Evolutionary conservation across 768 basidiomycete genomes (phyloP).

Genomic region (Cyathus striatus): DNA sequence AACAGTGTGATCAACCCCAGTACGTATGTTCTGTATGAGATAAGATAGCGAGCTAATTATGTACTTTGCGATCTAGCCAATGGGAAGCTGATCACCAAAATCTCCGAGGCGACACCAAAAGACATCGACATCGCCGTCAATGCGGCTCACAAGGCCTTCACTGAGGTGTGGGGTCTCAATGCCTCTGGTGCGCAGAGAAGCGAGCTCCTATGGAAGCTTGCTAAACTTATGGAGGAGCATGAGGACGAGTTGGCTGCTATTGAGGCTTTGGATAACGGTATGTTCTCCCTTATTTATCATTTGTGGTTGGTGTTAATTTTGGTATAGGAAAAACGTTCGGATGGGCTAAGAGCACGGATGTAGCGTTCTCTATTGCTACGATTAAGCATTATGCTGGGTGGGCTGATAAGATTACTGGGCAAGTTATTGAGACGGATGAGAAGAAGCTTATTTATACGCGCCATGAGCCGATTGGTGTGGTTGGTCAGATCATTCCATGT

Average conservation of each 20-base stretch:
- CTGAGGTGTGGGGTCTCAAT: slow-evolving; percentile 44
- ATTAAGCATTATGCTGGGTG: slow-evolving; percentile 52
- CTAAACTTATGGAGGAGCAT: slow-evolving; percentile 51
- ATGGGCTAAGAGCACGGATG: slow-evolving; percentile 42
- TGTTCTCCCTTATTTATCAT: slow-evolving; percentile 7
- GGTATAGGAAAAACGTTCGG: slow-evolving; percentile 52
- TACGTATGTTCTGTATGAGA: slow-evolving; percentile 6
- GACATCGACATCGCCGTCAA: slow-evolving; percentile 75
- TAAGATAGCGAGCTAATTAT: background rate
- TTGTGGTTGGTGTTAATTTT: background rate
- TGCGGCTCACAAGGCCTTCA: slow-evolving; percentile 47
- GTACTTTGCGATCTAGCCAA: slow-evolving; percentile 36
- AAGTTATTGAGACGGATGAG: slow-evolving; percentile 17
- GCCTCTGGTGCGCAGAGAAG: slow-evolving; percentile 8
- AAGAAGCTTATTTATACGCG: slow-evolving; percentile 21
- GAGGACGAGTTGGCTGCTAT: slow-evolving; percentile 57
- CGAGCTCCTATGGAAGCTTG: slow-evolving; percentile 47
- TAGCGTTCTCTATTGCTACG: slow-evolving; percentile 33
- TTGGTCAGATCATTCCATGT: slow-evolving; percentile 18
- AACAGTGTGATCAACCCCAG: slow-evolving; percentile 53
- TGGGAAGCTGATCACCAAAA: slow-evolving; percentile 52
- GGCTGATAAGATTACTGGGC: slow-evolving; percentile 41
- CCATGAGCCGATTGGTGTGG: slow-evolving; percentile 20
- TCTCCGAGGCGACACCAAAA: slow-evolving; percentile 55
- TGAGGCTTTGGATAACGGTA: slow-evolving; percentile 63